phyloP scores from a whole-genome alignment of 2,329 filamentous ascomycete genomes.

The Lasiodiplodia sp. region DNA sequence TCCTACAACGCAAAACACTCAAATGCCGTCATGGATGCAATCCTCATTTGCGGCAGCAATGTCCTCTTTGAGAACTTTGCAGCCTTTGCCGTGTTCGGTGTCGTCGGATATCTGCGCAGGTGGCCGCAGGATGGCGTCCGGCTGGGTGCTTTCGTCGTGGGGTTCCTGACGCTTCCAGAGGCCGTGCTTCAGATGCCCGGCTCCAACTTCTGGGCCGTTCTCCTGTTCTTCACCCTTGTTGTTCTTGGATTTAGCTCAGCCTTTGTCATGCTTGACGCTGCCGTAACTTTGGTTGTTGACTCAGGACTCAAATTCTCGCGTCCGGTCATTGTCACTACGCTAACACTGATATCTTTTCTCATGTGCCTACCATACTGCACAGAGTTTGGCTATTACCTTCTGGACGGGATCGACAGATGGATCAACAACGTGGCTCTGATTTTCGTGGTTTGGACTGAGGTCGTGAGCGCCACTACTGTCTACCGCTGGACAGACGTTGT shows the following conservation, averaged over 20 bases:
- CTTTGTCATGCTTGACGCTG: constrained; percentile 66
- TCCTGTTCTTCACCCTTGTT: constrained; percentile 66
- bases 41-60: constrained; percentile 64
- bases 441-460: constrained; percentile 63
- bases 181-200: constrained; percentile 65
- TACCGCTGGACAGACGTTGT: constrained; percentile 61
- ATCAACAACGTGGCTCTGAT: constrained; percentile 63
- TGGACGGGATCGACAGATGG: constrained; percentile 64
- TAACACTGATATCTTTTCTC: constrained; percentile 61
- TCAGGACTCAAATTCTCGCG: constrained; percentile 58
- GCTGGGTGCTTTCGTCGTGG: constrained; percentile 64
- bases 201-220: constrained; percentile 65
- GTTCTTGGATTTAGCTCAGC: constrained; percentile 66
- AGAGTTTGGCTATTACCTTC: constrained; percentile 63
- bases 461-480: constrained; percentile 60
- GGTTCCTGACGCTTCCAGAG: constrained; percentile 65
- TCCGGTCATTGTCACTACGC: constrained; percentile 57
- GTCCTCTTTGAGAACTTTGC: constrained; percentile 64
- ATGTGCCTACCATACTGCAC: constrained; percentile 65
- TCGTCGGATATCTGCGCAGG: constrained; percentile 58
- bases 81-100: constrained; percentile 62
- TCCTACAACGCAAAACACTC: constrained; percentile 65
- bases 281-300: constrained; percentile 63
- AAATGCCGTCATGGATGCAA: constrained; percentile 66
- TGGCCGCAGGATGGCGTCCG: constrained; percentile 53